These are phyloP conservation scores for Parachlorella kessleri DNA, from an alignment of 139 green algal species.

Conservation along the genomic window DNA sequence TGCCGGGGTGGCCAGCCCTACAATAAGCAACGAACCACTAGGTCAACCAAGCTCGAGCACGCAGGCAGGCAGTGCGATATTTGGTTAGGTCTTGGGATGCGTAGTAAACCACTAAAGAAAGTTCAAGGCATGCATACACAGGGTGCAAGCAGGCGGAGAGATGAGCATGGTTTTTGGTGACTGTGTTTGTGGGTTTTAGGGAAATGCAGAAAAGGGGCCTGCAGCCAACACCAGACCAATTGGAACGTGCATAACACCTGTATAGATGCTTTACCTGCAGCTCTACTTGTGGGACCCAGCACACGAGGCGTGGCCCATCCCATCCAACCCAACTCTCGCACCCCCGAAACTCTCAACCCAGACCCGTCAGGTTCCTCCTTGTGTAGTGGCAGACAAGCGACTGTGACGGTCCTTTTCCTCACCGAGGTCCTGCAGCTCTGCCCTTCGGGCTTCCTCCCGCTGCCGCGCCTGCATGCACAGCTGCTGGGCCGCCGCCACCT, in stretches of 20 bases:
- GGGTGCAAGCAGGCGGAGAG: no score
- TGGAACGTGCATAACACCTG: neutral
- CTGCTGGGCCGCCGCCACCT: neutral
- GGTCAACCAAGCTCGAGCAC: neutral
- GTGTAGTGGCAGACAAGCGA: neutral
- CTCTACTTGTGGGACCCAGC: conserved; percentile 6
- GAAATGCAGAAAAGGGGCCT: no score
- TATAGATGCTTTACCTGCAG: neutral
- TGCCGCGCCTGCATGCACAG: conserved; percentile 8
- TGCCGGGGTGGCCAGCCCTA: neutral
- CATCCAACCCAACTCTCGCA: neutral
- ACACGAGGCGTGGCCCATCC: neutral
- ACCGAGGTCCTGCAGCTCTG: neutral
- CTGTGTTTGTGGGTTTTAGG: no score
- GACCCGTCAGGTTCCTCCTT: neutral
- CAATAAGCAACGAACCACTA: neutral
- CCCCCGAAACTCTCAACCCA: neutral
- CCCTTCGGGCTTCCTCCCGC: neutral
- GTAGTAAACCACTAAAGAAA: no score
- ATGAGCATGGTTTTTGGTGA: no score
- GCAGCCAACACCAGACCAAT: no score
- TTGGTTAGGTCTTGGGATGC: neutral
- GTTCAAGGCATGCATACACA: no score
- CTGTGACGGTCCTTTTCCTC: neutral
- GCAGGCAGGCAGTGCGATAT: neutral